Evolutionary conservation across 2,329 filamentous ascomycete genomes (phyloP), one percentile per base, ranked within the genome.

Genomic region (Ophiosphaerella herpotricha): DNA sequence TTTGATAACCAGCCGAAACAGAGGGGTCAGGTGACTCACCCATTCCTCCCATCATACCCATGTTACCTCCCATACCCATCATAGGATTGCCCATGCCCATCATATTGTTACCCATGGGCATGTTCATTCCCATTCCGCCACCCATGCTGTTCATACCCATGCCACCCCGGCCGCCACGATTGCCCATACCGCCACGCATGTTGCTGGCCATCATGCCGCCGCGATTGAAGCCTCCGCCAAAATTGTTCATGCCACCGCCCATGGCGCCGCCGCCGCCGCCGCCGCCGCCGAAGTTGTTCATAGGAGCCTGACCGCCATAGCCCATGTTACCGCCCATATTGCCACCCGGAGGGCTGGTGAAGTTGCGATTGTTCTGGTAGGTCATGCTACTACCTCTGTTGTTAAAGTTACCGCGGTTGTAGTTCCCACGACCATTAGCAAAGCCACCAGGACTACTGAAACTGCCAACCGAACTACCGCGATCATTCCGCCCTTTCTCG

Each of bases 401-500:
- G 39, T 68, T 68, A 53, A 69, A 73, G 36, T 67, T 69, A 33
- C 70, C 70, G 37, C 68, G 55, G 40, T 58, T 63, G 39, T 61
- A 62, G 36, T 68, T 67, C 54, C 67, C 68, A 7, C 63, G 59
- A 31, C 79, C 60, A 34, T 60, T 61, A 29, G 52, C 55, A 42
- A 55, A 59, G 8, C 54, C 48, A 34, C 80, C 82, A 45, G 80
- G 83, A 68, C 79, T 78, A 58, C 60, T 55, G 46, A 61, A 72
- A 41, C 57, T 71, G 37, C 70, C 67, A 47, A 76, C 74, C 14
- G 77, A 72, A 48, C 78, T 72, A 26, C 78, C 72, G 26, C 84
- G 80, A 45, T 85, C 85, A 52, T 84, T 79, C 64, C 79, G 77
- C 37, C 86, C 84, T 67, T 90, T 87, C 33, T 81, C 86, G 24